These are phyloP conservation scores for Plasmodiophora brassicae DNA, from an alignment of 208 protist genomes.

Conservation along the genomic window DNA sequence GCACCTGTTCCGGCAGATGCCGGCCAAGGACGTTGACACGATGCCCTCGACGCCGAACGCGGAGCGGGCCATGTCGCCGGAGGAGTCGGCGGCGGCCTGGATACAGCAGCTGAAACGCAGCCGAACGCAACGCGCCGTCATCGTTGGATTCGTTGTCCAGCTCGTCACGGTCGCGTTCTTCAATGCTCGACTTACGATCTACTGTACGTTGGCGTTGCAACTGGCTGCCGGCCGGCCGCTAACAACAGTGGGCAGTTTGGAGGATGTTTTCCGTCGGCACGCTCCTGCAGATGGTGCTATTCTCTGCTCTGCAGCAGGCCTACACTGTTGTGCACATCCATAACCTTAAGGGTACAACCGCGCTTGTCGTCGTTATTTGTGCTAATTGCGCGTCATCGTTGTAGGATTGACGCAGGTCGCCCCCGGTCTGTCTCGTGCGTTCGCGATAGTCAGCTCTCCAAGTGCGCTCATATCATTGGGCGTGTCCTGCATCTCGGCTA, in stretches of 20 bases:
- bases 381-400: background rate
- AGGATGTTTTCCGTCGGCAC: background rate
- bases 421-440: background rate
- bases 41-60: too few species aligned
- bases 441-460: background rate
- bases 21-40: too few species aligned
- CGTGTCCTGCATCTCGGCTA: too few species aligned
- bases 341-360: background rate
- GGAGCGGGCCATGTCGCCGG: too few species aligned
- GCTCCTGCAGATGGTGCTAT: background rate
- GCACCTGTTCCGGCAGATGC: too few species aligned
- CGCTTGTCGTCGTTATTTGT: too few species aligned
- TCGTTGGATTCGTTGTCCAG: background rate
- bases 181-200: conserved; percentile 12
- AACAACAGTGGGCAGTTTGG: conserved; percentile 4
- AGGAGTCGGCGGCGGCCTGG: background rate
- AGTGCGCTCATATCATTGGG: too few species aligned
- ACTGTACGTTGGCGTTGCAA: background rate
- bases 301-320: background rate
- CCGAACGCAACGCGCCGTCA: background rate
- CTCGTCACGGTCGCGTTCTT: background rate
- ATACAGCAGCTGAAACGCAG: background rate
- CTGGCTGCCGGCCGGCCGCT: too few species aligned
- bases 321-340: background rate
- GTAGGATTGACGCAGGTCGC: background rate